These are phyloP conservation scores for Russula ochroleuca DNA, from an alignment of 768 basidiomycete genomes.

Conservation along the genomic window DNA sequence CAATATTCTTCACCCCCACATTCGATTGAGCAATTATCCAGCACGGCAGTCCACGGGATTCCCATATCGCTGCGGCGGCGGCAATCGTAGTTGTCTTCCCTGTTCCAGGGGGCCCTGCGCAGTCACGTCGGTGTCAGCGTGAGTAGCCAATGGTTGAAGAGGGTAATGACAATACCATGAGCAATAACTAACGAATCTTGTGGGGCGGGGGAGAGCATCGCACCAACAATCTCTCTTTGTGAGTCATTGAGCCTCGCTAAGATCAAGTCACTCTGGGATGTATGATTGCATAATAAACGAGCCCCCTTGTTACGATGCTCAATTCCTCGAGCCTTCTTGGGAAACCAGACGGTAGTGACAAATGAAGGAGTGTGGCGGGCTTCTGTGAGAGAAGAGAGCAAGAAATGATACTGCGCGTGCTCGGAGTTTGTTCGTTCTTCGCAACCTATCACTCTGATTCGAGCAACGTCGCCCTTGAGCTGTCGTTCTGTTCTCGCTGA, in stretches of 20 bases:
- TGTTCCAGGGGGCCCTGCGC: constrained; percentile 23
- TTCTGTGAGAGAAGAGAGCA: background rate
- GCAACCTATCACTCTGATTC: constrained; percentile 17
- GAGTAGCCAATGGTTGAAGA: background rate
- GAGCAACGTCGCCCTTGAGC: background rate
- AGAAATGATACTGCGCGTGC: constrained; percentile 13
- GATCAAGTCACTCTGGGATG: background rate
- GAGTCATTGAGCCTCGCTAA: constrained; percentile 7
- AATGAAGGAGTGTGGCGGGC: background rate
- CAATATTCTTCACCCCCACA: constrained; percentile 83
- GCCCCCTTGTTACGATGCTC: background rate
- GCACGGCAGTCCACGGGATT: constrained; percentile 30
- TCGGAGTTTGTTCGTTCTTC: constrained; percentile 18
- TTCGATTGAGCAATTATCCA: constrained; percentile 82
- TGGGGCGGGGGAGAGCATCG: constrained; percentile 8
- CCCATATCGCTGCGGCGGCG: constrained; percentile 16
- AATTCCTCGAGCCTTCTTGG: background rate
- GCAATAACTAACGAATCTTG: constrained; percentile 18
- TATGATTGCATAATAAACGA: background rate
- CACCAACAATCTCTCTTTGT: constrained; percentile 11
- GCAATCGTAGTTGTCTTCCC: constrained; percentile 27
- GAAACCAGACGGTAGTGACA: constrained; percentile 18
- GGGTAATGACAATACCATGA: constrained; percentile 6
- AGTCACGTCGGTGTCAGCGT: background rate
- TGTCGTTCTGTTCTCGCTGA: background rate